A percentile compares a stretch with the other conserved stretches of the same genome.
phyloP scores from a whole-genome alignment of 1,284 basidiomycete species.

The Spongiforma sp. region DNA sequence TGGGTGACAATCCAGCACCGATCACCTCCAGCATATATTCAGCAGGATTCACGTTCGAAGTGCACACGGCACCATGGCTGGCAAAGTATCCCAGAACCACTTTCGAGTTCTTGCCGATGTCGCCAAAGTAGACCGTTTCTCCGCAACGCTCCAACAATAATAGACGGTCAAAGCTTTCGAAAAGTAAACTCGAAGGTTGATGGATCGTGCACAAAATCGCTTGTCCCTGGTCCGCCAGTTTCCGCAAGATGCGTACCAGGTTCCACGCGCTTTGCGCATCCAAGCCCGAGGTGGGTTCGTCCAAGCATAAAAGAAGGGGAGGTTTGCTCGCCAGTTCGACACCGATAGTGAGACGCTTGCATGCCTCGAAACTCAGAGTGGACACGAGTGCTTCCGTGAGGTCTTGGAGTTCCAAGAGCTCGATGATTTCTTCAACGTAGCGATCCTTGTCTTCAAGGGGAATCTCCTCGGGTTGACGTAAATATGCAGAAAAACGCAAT shows the following conservation, averaged over 20 bases:
- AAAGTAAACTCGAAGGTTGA: conserved; percentile 69
- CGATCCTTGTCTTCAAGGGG: conserved; percentile 80
- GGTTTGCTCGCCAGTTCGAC: conserved; percentile 90
- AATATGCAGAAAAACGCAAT: conserved; percentile 86
- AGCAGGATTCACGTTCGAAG: conserved; percentile 63
- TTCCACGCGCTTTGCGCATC: conserved; percentile 89
- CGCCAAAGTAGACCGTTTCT: conserved; percentile 82
- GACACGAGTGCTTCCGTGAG: conserved; percentile 67
- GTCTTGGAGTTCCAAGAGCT: conserved; percentile 71
- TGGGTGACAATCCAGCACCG: conserved; percentile 72
- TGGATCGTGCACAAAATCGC: conserved; percentile 82
- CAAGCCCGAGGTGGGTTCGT: conserved; percentile 67
- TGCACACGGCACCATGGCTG: conserved; percentile 66
- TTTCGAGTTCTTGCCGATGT: conserved; percentile 70
- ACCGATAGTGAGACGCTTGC: conserved; percentile 89
- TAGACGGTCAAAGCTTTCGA: conserved; percentile 80
- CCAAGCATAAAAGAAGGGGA: conserved; percentile 79
- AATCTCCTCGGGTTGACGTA: conserved; percentile 83
- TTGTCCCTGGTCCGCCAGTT: conserved; percentile 86
- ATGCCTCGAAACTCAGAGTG: conserved; percentile 74
- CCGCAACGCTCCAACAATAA: conserved; percentile 70
- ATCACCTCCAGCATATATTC: conserved; percentile 75
- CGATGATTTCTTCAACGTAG: conserved; percentile 81
- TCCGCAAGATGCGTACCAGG: conserved; percentile 82
- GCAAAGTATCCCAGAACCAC: conserved; percentile 75